These are phyloP conservation scores for Podila epigama DNA, from an alignment of 192 early-diverging fungal species.

Conservation along the genomic window DNA sequence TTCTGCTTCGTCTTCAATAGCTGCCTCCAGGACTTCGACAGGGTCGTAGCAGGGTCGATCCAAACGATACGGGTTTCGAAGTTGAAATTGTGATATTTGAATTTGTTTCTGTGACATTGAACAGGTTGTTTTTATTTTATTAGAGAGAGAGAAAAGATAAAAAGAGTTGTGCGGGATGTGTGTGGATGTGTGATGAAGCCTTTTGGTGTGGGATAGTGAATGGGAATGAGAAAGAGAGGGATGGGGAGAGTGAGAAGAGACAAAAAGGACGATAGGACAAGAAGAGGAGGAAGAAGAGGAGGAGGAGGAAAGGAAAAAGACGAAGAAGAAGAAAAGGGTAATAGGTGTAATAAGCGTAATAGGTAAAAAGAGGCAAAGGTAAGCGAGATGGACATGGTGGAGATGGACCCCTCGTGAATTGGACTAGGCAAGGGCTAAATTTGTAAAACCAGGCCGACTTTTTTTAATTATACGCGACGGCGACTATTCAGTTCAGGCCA, in stretches of 20 bases:
- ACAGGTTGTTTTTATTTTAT: not conserved
- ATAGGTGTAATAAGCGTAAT: not conserved
- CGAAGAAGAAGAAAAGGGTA: not conserved
- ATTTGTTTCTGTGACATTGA: constrained; percentile 22
- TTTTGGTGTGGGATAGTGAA: not conserved
- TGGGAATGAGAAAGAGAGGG: not conserved
- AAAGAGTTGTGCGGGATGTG: no score
- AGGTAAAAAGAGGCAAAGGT: not conserved
- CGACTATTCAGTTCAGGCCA: no score
- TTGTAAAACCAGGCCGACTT: not conserved
- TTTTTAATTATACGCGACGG: not conserved
- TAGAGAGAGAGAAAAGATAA: not conserved
- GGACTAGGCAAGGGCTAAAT: not conserved
- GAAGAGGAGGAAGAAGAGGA: not conserved
- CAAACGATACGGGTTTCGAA: constrained; percentile 45
- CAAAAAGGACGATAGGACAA: not conserved
- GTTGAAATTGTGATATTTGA: constrained; percentile 18
- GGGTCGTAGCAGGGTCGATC: constrained; percentile 31
- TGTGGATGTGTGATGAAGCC: not conserved
- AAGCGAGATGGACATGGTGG: not conserved
- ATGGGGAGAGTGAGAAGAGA: not conserved
- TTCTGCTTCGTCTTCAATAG: constrained; percentile 18
- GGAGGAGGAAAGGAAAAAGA: not conserved
- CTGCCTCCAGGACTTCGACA: constrained; percentile 6
- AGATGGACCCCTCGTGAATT: not conserved